phyloP scores from a whole-genome alignment of 257 asterid species.

The Linaria vulgaris region DNA sequence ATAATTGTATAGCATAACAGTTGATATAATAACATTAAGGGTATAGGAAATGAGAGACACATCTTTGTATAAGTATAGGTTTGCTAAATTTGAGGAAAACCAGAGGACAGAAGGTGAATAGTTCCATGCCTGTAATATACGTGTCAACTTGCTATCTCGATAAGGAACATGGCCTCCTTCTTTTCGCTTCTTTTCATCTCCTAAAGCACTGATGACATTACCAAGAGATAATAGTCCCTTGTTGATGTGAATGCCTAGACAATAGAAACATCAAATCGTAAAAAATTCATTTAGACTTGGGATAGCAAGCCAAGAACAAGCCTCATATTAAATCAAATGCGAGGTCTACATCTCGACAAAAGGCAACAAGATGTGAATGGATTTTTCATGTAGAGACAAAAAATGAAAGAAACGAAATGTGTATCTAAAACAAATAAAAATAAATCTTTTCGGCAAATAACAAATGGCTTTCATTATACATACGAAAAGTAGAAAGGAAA shows the following conservation, averaged over 20 bases:
- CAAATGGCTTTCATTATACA: background rate
- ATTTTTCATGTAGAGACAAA: constrained; percentile 4
- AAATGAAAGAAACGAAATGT: constrained; percentile 3
- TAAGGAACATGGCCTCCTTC: constrained; percentile 99
- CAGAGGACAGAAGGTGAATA: background rate
- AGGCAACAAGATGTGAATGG: background rate
- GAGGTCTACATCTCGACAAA: background rate
- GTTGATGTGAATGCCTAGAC: constrained; percentile 92
- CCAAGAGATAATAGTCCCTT: constrained; percentile 96
- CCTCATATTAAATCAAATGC: background rate
- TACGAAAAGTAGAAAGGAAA: background rate
- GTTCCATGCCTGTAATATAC: constrained; percentile 71
- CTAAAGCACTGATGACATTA: constrained; percentile 94
- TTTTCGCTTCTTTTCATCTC: constrained; percentile 91
- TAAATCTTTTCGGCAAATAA: background rate
- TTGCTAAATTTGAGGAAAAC: constrained; percentile 3
- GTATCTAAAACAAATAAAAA: background rate
- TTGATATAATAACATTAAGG: background rate
- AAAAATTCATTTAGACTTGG: constrained; percentile 16
- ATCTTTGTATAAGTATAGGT: background rate
- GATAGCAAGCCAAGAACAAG: background rate
- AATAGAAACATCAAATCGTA: constrained; percentile 14
- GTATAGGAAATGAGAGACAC: background rate
- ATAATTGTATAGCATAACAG: constrained; percentile 11
- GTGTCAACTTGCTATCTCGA: constrained; percentile 96